phyloP scores from a whole-genome alignment of 2,329 filamentous ascomycete species.

The Fusarium nanum region DNA sequence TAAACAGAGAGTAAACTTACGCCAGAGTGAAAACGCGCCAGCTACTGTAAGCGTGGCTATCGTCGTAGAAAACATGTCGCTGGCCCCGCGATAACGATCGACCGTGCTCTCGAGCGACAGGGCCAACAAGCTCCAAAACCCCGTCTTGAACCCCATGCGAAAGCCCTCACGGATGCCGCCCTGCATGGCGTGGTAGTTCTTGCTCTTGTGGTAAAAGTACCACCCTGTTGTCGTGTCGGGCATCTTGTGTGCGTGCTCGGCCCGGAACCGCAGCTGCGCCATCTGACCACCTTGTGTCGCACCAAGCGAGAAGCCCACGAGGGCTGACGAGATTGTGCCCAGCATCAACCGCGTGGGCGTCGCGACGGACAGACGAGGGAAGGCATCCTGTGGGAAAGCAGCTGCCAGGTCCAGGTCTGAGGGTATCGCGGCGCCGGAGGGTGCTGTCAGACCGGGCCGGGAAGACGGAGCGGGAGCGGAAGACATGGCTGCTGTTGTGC shows the following conservation, averaged over 20 bases:
- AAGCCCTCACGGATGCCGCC: conserved; percentile 83
- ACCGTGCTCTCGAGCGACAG: conserved; percentile 87
- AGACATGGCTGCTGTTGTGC: neutral
- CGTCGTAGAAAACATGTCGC: conserved; percentile 84
- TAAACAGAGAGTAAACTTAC: too few species aligned
- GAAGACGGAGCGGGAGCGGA: conserved; percentile 26
- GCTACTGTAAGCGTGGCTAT: conserved; percentile 86
- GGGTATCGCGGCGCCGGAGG: conserved; percentile 25
- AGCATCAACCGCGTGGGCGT: conserved; percentile 74
- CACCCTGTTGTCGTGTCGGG: conserved; percentile 85
- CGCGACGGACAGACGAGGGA: conserved; percentile 70
- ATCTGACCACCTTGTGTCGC: conserved; percentile 77
- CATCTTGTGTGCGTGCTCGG: conserved; percentile 95
- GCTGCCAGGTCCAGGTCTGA: conserved; percentile 17
- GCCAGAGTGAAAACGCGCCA: conserved; percentile 87
- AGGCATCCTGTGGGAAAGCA: conserved; percentile 45
- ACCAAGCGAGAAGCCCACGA: conserved; percentile 77
- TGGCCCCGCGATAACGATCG: conserved; percentile 75
- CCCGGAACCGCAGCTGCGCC: conserved; percentile 85
- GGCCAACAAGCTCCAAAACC: conserved; percentile 79
- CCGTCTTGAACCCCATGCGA: conserved; percentile 77
- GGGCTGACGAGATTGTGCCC: conserved; percentile 71
- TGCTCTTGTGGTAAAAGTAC: conserved; percentile 99
- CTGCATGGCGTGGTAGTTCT: conserved; percentile 88
- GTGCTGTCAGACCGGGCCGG: conserved; percentile 31